Base-by-base conservation (phyloP, 768 basidiomycete genomes). In the Lactarius vividus region DNA sequence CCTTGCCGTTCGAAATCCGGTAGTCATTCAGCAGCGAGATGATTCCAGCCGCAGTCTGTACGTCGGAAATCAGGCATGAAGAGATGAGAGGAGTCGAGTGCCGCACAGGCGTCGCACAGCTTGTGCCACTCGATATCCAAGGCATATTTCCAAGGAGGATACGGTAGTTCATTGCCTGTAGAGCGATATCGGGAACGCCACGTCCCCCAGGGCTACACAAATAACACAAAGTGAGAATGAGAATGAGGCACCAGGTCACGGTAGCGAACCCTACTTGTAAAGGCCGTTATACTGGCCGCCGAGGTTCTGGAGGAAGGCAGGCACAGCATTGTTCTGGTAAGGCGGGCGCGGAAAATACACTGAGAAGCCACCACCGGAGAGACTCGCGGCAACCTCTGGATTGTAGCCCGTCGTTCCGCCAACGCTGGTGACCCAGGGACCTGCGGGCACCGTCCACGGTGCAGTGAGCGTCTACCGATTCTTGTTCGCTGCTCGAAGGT, bases 91-190 rank as follows among this genome's bases (percentile, higher is more conserved):
- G 35, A 3, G 11, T 35, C 35, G 11, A 35, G 35, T 11, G 2
- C 11, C 35, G 11, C 35, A 44, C 42, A 20, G 20, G 42, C 2
- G 42, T n/a, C 8, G 42, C 6, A 7, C 42, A n/a, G 20, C 20
- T n/a, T 1, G 42, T 44, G 20, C 42, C 42, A n/a, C 2, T 0
- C 20, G 7, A 1, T 2, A 1, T 2, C 8, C 1, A 18, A 3
- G 7, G 33, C 33, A 9, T 0, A 0, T 8, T n/a, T 6, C 10
- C 3, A 0, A 44, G 0, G 20, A 44, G 0, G 8, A n/a, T 9
- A n/a, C 0, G 8, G 42, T 3, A 9, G 42, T n/a, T 3, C n/a
- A n/a, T 8, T 3, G 42, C 20, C 42, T 44, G 42, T n/a, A 44
- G 4, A 3, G 42, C 20, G 8, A 44, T 44, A 44, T 44, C 42